These are phyloP conservation scores for Pelargonium myrrhifolium DNA, from an alignment of 441 rosid genomes.

Conservation along the genomic window DNA sequence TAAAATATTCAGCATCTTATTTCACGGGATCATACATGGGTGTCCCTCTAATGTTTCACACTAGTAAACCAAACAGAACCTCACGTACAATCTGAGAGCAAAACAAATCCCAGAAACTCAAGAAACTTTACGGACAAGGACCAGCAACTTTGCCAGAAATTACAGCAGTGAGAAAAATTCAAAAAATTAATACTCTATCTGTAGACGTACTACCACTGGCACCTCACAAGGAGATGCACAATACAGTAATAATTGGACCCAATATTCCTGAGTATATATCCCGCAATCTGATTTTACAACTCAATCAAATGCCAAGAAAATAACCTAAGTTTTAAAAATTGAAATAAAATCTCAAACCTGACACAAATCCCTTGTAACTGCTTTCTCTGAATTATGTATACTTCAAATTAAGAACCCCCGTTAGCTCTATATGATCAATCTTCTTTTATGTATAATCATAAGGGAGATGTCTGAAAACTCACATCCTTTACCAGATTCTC, in stretches of 20 bases:
- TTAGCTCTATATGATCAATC: conserved; percentile 35
- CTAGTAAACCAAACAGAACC: conserved; percentile 33
- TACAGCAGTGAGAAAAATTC: conserved; percentile 23
- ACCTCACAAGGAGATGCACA: conserved; percentile 31
- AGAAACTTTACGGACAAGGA: conserved; percentile 26
- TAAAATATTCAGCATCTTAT: conserved; percentile 32
- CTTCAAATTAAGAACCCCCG: conserved; percentile 32
- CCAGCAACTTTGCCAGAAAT: conserved; percentile 30
- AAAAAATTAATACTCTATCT: conserved; percentile 23
- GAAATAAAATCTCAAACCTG: conserved; percentile 44
- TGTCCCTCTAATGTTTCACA: conserved; percentile 41
- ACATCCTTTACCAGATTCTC: conserved; percentile 31
- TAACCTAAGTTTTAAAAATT: conserved; percentile 28
- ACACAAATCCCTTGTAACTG: conserved; percentile 34
- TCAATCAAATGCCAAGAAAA: conserved; percentile 46
- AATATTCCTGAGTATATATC: conserved; percentile 39
- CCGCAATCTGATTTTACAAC: conserved; percentile 52
- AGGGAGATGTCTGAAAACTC: conserved; percentile 28
- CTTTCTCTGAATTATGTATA: conserved; percentile 34
- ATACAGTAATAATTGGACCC: conserved; percentile 30
- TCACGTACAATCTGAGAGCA: conserved; percentile 35
- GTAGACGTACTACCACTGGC: conserved; percentile 25
- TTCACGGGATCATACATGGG: conserved; percentile 28
- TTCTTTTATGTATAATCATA: conserved; percentile 25
- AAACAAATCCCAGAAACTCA: too few relatives aligned